These are phyloP conservation scores for Populus trichocarpa DNA, from an alignment of 441 rosid genomes.

Conservation along the genomic window DNA sequence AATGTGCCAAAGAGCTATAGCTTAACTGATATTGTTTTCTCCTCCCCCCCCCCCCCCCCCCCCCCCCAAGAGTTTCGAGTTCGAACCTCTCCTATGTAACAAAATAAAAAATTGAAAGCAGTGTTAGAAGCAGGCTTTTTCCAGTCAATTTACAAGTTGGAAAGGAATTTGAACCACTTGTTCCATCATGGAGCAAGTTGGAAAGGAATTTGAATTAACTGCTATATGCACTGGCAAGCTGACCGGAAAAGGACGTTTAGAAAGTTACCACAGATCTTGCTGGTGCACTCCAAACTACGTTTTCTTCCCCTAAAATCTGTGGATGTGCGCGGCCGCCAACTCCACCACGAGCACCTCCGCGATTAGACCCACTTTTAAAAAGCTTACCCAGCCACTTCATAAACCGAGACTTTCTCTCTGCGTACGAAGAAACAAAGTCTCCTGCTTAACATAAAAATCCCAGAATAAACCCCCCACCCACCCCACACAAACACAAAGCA, in stretches of 20 bases:
- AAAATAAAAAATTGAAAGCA: too few species aligned
- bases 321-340: constrained; percentile 34
- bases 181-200: not conserved
- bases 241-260: not conserved
- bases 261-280: constrained; percentile 58
- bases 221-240: not conserved
- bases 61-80: too few species aligned
- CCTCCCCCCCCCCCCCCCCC: not conserved
- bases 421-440: constrained; percentile 61
- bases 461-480: constrained; percentile 6
- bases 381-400: constrained; percentile 91
- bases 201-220: not conserved
- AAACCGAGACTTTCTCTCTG: constrained; percentile 78
- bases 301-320: constrained; percentile 74
- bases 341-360: constrained; percentile 24
- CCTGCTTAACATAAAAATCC: constrained; percentile 43
- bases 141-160: constrained; percentile 5
- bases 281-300: constrained; percentile 67
- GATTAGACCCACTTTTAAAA: constrained; percentile 54
- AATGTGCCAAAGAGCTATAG: not conserved
- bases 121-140: too few species aligned
- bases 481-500: constrained; percentile 1
- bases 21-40: not conserved
- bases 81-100: too few species aligned
- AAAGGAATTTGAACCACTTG: not conserved